Percentiles rank a stretch among this genome's conserved stretches.
Conservation (phyloP, 345 rosid genomes). For the Rhodamnia argentea region DNA sequence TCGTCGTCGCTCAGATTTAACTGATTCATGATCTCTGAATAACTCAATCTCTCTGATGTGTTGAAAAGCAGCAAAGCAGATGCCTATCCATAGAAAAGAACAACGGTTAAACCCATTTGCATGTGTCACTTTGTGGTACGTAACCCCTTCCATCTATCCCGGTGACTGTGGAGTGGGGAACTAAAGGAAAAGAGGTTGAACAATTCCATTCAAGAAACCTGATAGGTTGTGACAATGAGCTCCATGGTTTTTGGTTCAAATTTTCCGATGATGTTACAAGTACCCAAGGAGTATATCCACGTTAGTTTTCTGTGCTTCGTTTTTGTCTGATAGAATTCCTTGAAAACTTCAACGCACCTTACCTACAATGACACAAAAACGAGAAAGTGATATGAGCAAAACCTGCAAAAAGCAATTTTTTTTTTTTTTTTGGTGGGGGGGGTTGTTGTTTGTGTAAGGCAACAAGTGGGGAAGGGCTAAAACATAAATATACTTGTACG, state of each 20-base stretch:
- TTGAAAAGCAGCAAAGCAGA: conserved; percentile 55
- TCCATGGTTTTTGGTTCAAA: conserved; percentile 53
- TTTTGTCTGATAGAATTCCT: conserved; percentile 49
- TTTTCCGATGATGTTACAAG: conserved; percentile 49
- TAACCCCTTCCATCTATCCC: background rate
- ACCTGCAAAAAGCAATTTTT: background rate
- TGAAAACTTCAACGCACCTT: conserved; percentile 54
- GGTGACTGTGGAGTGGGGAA: background rate
- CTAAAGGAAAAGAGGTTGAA: background rate
- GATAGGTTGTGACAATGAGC: conserved; percentile 59
- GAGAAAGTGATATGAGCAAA: background rate
- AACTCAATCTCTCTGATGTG: conserved; percentile 46
- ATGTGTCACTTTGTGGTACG: background rate
- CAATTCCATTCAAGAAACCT: conserved; percentile 18
- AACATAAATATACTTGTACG: background rate
- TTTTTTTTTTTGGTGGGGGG: background rate
- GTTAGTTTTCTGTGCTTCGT: conserved; percentile 55
- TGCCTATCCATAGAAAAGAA: conserved; percentile 23
- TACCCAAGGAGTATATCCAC: conserved; percentile 62
- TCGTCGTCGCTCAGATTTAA: conserved; percentile 54
- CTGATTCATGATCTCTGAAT: conserved; percentile 58
- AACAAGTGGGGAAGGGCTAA: background rate
- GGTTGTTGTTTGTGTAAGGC: background rate
- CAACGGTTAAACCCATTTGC: background rate
- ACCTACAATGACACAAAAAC: conserved; percentile 17